Evolutionary conservation across 345 rosid genomes (phyloP).

Genomic region (Chamaenerion angustifolium): DNA sequence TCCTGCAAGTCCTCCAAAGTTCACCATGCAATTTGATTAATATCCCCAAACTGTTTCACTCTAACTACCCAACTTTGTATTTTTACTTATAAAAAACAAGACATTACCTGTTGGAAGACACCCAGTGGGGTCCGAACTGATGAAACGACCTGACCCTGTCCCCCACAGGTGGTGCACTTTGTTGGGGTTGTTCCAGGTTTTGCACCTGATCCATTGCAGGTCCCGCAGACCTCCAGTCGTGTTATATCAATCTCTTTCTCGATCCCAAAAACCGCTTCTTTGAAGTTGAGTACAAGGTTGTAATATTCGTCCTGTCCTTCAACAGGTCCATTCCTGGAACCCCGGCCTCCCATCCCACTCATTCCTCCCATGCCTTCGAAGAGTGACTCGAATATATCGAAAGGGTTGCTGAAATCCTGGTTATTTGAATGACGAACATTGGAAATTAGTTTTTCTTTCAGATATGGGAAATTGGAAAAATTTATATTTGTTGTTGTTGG

Average conservation of each 20-base stretch:
- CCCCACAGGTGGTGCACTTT: constrained; percentile 79
- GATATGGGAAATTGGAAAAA: neutral
- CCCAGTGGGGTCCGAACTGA: constrained; percentile 91
- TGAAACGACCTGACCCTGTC: constrained; percentile 92
- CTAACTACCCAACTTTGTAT: too few relatives aligned
- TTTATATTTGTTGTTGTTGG: neutral
- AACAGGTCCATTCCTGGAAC: constrained; percentile 61
- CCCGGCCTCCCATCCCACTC: constrained; percentile 65
- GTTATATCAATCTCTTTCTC: constrained; percentile 92
- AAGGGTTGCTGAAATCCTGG: constrained; percentile 95
- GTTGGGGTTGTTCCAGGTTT: constrained; percentile 74
- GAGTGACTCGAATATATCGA: constrained; percentile 79
- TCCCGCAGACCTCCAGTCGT: constrained; percentile 72
- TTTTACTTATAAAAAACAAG: too few relatives aligned
- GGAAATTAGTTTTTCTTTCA: too few relatives aligned
- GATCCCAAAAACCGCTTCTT: constrained; percentile 89
- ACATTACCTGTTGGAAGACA: constrained; percentile 61
- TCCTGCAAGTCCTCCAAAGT: too few relatives aligned
- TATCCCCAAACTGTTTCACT: too few relatives aligned
- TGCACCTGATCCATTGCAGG: constrained; percentile 87
- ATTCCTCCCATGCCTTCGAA: constrained; percentile 88
- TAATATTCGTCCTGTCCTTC: constrained; percentile 92
- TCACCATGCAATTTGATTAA: too few relatives aligned
- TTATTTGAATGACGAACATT: neutral
- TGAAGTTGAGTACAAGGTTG: constrained; percentile 60